Conservation (phyloP, 441 rosid species). For the Jatropha multifida region DNA sequence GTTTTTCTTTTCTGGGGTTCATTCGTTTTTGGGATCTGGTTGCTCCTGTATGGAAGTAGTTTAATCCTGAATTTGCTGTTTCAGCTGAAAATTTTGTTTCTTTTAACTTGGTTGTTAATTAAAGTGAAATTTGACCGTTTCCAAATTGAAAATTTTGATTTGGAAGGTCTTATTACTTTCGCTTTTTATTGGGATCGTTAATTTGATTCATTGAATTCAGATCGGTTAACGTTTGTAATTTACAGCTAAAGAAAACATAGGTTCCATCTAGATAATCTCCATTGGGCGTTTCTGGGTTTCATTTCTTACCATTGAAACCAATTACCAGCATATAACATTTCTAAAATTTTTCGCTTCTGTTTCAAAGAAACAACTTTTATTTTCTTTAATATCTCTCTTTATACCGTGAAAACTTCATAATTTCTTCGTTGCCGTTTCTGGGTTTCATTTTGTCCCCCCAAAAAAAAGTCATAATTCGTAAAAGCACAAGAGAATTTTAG, state of each 20-base stretch:
- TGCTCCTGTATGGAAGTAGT: conserved; percentile 8
- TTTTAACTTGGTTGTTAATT: background rate
- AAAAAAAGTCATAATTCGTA: conserved; percentile 9
- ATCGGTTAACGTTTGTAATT: conserved; percentile 16
- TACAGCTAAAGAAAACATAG: conserved; percentile 1
- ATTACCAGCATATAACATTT: background rate
- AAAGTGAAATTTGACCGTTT: conserved; percentile 11
- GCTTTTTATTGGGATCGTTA: conserved; percentile 29
- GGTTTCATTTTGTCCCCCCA: background rate
- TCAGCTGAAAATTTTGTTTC: conserved; percentile 6
- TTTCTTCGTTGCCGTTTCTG: conserved; percentile 16
- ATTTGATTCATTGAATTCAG: conserved; percentile 34
- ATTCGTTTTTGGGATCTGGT: conserved; percentile 45
- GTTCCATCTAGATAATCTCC: conserved; percentile 12
- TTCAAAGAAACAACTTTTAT: background rate
- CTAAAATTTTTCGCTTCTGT: background rate
- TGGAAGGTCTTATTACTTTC: conserved; percentile 2
- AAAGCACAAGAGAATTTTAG: background rate
- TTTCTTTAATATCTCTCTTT: background rate
- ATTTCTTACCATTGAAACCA: conserved; percentile 3
- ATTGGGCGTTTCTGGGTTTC: conserved; percentile 16
- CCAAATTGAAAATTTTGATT: background rate
- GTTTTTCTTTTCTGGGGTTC: background rate
- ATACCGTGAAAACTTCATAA: conserved; percentile 5
- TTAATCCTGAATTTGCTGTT: conserved; percentile 14